Evolutionary conservation across 2,329 filamentous ascomycete genomes (phyloP).

Genomic region (Nothophoma quercina): DNA sequence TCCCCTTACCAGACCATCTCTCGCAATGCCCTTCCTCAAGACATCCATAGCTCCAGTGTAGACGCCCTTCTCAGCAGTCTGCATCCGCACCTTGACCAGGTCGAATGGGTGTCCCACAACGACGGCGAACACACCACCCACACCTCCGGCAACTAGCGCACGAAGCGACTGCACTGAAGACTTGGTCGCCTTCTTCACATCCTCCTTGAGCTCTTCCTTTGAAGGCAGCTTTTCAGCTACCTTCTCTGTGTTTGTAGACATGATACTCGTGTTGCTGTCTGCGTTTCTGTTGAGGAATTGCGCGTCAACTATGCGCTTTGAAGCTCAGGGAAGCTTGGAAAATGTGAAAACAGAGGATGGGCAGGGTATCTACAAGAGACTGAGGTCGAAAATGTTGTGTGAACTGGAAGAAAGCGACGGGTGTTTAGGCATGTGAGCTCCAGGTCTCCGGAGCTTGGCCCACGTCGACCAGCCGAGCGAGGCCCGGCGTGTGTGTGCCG

Average conservation of each 20-base stretch:
- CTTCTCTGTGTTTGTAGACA: constrained; percentile 35
- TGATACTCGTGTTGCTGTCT: constrained; percentile 19
- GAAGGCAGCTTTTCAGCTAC: constrained; percentile 44
- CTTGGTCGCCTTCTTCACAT: constrained; percentile 60
- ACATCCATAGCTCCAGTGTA: constrained; percentile 93
- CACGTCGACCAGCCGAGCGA: constrained; percentile 32
- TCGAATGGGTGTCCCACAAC: constrained; percentile 95
- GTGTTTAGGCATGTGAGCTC: constrained; percentile 38
- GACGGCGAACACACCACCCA: constrained; percentile 92
- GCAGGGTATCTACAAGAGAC: background rate
- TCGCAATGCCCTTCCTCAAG: constrained; percentile 84
- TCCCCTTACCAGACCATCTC: constrained; percentile 80
- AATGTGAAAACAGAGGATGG: background rate
- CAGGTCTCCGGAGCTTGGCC: constrained; percentile 38
- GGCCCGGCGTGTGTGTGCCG: constrained; percentile 31
- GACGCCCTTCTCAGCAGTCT: constrained; percentile 93
- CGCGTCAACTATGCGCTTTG: background rate
- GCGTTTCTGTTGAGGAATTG: constrained; percentile 13
- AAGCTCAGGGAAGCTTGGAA: constrained; percentile 8
- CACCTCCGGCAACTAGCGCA: constrained; percentile 87
- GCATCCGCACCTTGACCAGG: constrained; percentile 94
- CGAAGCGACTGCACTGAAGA: constrained; percentile 71
- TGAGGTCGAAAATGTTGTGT: constrained; percentile 11
- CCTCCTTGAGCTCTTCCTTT: constrained; percentile 59
- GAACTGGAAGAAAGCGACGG: constrained; percentile 22